These are phyloP conservation scores for Wallacemonas rigidus DNA, from an alignment of 208 protist species.

Conservation along the genomic window DNA sequence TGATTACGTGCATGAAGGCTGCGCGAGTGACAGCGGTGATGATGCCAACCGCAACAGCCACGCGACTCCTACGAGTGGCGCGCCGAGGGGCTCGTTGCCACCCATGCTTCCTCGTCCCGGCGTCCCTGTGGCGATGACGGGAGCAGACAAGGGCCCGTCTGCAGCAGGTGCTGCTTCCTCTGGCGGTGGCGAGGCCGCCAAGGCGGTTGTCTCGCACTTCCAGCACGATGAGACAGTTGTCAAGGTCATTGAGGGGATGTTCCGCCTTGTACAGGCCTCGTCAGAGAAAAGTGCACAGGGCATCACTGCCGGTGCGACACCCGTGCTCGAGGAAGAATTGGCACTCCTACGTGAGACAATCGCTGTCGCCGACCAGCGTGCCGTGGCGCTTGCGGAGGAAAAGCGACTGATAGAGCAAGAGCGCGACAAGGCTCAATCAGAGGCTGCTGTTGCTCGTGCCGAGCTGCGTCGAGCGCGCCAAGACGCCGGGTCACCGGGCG, in stretches of 20 bases:
- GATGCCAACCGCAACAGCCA: conserved; percentile 1
- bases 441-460: conserved; percentile 69
- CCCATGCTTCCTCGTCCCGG: conserved; percentile 23
- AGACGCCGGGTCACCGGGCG: neutral
- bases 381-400: conserved; percentile 44
- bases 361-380: conserved; percentile 15
- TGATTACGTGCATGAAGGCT: conserved; percentile 47
- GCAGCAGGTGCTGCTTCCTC: conserved; percentile 4
- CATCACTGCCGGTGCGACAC: neutral
- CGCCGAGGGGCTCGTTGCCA: conserved; percentile 15
- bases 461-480: conserved; percentile 51
- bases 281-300: conserved; percentile 6
- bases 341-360: conserved; percentile 41
- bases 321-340: conserved; percentile 30
- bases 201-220: conserved; percentile 49
- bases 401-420: conserved; percentile 40
- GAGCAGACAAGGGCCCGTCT: conserved; percentile 5
- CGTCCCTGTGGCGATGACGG: conserved; percentile 27
- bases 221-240: conserved; percentile 41
- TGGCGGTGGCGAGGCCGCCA: neutral
- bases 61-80: neutral
- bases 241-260: conserved; percentile 79
- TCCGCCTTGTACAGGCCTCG: conserved; percentile 50
- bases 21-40: conserved; percentile 8
- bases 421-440: conserved; percentile 72